Evolutionary conservation across 805 yeast genomes (phyloP).

Genomic region (Monosporozyma yasuniensis): DNA sequence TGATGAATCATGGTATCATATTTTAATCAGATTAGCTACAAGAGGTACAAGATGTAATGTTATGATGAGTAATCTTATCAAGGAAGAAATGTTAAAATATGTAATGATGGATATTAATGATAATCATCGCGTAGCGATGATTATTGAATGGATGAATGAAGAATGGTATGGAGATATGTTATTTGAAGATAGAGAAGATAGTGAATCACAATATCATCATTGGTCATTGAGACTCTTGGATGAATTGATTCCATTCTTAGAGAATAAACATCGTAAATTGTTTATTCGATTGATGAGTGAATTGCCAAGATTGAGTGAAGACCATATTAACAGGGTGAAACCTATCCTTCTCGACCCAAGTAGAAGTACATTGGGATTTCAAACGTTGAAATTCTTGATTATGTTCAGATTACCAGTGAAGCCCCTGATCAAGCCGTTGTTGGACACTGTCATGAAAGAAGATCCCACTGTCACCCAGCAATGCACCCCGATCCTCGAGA

Average conservation of each 20-base stretch:
- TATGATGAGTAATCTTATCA: constrained; percentile 49
- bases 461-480: constrained; percentile 22
- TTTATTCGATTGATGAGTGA: constrained; percentile 82
- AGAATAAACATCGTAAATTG: constrained; percentile 66
- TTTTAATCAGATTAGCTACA: constrained; percentile 70
- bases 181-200: constrained; percentile 10
- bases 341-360: constrained; percentile 81
- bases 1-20: constrained; percentile 64
- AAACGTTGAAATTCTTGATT: constrained; percentile 70
- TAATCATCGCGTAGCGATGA: constrained; percentile 48
- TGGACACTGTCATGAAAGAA: constrained; percentile 17
- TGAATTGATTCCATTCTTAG: constrained; percentile 74
- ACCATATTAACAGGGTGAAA: constrained; percentile 54
- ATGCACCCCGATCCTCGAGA: constrained; percentile 22
- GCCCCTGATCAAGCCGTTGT: constrained; percentile 24
- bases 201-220: constrained; percentile 37
- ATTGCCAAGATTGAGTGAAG: constrained; percentile 62
- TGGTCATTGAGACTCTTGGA: constrained; percentile 72
- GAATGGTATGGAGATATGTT: constrained; percentile 70
- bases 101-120: constrained; percentile 64
- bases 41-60: constrained; percentile 52
- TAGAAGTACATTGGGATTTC: constrained; percentile 69
- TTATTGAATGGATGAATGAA: constrained; percentile 89
- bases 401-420: constrained; percentile 88
- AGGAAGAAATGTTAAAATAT: constrained; percentile 64